Evolutionary conservation across 1,284 basidiomycete genomes (phyloP).

Genomic region (Gymnopus androsaceus): DNA sequence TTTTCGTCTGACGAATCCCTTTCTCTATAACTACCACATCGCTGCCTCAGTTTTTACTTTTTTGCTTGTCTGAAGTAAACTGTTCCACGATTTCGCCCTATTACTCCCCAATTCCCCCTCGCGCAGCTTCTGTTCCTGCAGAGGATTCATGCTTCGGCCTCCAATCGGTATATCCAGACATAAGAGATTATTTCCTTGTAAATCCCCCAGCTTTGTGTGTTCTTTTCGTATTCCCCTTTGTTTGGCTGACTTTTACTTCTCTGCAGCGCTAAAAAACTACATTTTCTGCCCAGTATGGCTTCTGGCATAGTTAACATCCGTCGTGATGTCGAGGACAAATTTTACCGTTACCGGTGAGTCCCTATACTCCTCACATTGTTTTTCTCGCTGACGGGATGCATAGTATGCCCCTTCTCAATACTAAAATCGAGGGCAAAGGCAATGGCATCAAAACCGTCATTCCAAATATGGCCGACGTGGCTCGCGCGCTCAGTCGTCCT

Average conservation of each 20-base stretch:
- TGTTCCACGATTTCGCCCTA: slow-evolving; percentile 52
- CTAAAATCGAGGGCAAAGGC: slow-evolving; percentile 98
- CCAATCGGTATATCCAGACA: slow-evolving; percentile 68
- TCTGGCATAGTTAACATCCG: slow-evolving; percentile 92
- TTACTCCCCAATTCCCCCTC: slow-evolving; percentile 34
- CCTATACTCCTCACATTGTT: neutral
- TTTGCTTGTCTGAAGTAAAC: slow-evolving; percentile 2
- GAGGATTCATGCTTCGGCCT: slow-evolving; percentile 90
- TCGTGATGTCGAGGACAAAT: slow-evolving; percentile 96
- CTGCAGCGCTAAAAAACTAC: slow-evolving; percentile 56
- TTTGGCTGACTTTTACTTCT: neutral
- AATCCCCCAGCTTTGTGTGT: slow-evolving; percentile 62
- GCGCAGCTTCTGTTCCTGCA: slow-evolving; percentile 70
- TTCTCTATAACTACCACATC: slow-evolving; percentile 16
- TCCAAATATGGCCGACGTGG: slow-evolving; percentile 98
- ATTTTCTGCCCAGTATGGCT: slow-evolving; percentile 75
- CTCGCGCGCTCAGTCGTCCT: slow-evolving; percentile 92
- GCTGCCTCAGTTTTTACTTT: neutral
- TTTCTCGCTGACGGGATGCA: too few species aligned
- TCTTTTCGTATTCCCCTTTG: neutral
- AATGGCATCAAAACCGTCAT: slow-evolving; percentile 99
- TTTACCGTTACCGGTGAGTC: slow-evolving; percentile 81
- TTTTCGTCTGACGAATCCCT: neutral
- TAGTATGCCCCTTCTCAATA: slow-evolving; percentile 93
- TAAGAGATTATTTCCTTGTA: slow-evolving; percentile 59